Conservation (phyloP, 805 yeast species). For the Starmera dryadoides region DNA sequence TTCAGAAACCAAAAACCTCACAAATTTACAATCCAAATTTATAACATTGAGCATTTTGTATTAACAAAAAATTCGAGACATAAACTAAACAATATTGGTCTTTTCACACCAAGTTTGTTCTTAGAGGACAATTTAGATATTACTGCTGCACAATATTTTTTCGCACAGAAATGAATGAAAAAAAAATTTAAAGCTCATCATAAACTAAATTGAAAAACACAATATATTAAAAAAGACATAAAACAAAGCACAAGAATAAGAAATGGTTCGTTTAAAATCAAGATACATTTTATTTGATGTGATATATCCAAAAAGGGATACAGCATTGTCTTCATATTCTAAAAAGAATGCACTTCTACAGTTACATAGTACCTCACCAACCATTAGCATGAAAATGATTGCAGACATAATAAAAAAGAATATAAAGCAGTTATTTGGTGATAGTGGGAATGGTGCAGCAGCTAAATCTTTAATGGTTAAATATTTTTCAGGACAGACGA, state of each 20-base stretch:
- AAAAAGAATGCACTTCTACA: conserved; percentile 33
- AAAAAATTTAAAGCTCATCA: no score
- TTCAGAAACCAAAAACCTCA: no score
- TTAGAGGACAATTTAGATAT: no score
- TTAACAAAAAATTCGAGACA: no score
- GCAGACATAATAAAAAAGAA: conserved; percentile 46
- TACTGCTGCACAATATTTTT: no score
- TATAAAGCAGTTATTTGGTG: conserved; percentile 68
- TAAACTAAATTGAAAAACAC: no score
- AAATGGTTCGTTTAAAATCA: conserved; percentile 87
- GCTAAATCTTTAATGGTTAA: conserved; percentile 57
- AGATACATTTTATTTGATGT: conserved; percentile 80
- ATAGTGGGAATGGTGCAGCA: conserved; percentile 61
- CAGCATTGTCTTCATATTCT: conserved; percentile 14
- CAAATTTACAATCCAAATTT: no score
- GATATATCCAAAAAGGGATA: conserved; percentile 46
- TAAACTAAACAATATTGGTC: no score
- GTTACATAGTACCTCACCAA: conserved; percentile 42
- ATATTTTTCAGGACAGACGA: conserved; percentile 74
- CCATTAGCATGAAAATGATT: conserved; percentile 42
- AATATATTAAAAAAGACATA: no score
- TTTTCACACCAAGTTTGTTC: no score
- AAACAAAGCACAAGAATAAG: background rate
- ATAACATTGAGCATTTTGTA: no score
- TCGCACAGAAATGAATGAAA: no score